Evolutionary conservation across 768 basidiomycete species (phyloP), one percentile per base, ranked within the genome.

Genomic region (Suillus decipiens): DNA sequence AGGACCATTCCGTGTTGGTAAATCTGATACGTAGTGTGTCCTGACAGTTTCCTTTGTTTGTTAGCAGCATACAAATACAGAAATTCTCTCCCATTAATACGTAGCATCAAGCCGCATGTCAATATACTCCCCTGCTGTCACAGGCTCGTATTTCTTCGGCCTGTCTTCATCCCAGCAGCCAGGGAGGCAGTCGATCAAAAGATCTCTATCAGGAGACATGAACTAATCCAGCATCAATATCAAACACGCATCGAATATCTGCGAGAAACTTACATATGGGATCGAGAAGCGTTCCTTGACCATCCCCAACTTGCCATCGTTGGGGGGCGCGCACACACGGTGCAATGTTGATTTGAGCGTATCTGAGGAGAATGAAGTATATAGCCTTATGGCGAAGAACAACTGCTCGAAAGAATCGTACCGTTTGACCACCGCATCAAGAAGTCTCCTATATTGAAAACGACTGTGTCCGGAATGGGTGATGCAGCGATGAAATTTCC

Each of bases 211-310:
- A 78, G 70, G 37, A 68, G 70, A 59, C 12, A 42, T 55, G 41
- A 68, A 74, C 71, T 71, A 65, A 76, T 75, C 76, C 75, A 42
- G 15, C 5, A 24, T 62, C 11, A 58, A 17, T 22, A 54, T 33
- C 36, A n/a, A 57, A 61, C 17, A 31, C 6, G n/a, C 15, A 36
- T 28, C 33, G 45, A 14, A 51, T 48, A n/a, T 50, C n/a, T 31
- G 37, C 24, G 22, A 24, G 50, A 45, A 8, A 71, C 82, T 64
- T 64, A 84, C 84, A 68, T 86, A 88, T 39, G 87, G 86, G 64
- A 88, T 87, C 0, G 86, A 87, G 67, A 85, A 87, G 33, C 87
- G 76, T 39, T 80, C 80, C 1, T 81, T 83, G 1, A 82, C 77
- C 73, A 81, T 79, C 6, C 70, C 75, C 34, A 56, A 50, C 48